Percentiles rank a stretch among this genome's conserved stretches.
Conservation (phyloP, 371 early-diverging fungal genomes). For the Syncephalastrum racemosum region DNA sequence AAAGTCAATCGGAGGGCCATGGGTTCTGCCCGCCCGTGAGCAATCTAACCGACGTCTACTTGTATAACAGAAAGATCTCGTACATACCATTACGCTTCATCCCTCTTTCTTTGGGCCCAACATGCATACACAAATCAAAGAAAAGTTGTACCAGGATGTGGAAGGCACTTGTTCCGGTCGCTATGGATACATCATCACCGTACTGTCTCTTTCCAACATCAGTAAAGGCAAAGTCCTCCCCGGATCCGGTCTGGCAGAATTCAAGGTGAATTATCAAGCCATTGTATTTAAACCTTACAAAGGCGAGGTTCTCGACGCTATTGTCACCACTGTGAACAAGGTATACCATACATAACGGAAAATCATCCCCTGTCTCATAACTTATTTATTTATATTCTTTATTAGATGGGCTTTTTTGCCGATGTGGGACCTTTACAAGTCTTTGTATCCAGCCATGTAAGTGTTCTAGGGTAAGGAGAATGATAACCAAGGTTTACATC, state of each 20-base stretch:
- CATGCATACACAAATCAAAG: constrained; percentile 74
- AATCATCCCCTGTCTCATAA: not conserved
- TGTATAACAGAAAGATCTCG: constrained; percentile 67
- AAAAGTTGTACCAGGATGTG: constrained; percentile 88
- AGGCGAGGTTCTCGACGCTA: constrained; percentile 96
- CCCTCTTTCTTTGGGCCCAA: constrained; percentile 90
- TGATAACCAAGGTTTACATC: not conserved
- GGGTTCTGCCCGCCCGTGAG: no score
- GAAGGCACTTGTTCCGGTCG: constrained; percentile 95
- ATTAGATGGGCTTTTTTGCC: constrained; percentile 95
- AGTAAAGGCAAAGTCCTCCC: constrained; percentile 87
- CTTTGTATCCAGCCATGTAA: constrained; percentile 93
- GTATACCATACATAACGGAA: constrained; percentile 33
- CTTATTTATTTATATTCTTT: not conserved
- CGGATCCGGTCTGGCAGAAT: constrained; percentile 91
- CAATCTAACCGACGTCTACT: no score
- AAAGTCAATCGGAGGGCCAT: no score
- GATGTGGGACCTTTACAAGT: constrained; percentile 97
- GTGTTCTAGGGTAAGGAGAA: constrained; percentile 14
- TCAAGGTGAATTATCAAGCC: constrained; percentile 93
- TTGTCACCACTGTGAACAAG: constrained; percentile 94
- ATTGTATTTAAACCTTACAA: constrained; percentile 98
- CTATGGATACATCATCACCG: constrained; percentile 92
- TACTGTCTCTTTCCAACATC: constrained; percentile 75
- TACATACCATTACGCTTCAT: constrained; percentile 90